Evolutionary conservation across 1,284 basidiomycete species (phyloP).

Genomic region (Fomitopsis schrenkii): DNA sequence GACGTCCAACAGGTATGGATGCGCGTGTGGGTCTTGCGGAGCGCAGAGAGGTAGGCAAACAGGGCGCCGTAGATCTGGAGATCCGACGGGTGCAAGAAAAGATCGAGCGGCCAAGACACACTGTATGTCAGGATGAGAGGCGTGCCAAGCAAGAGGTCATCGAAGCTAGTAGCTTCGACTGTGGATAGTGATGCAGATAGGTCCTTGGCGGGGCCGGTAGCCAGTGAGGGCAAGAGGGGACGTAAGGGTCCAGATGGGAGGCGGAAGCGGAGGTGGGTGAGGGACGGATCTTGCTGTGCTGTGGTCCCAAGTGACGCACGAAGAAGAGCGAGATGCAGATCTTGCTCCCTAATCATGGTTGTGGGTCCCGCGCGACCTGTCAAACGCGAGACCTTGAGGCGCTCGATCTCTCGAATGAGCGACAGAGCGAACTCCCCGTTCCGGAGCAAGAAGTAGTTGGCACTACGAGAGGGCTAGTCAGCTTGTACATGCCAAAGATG

Average conservation of each 20-base stretch:
- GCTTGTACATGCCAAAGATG: not conserved
- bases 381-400: slow-evolving; percentile 71
- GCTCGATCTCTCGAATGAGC: slow-evolving; percentile 78
- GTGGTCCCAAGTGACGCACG: slow-evolving; percentile 82
- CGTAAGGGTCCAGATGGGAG: slow-evolving; percentile 77
- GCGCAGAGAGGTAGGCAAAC: slow-evolving; percentile 79
- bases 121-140: slow-evolving; percentile 65
- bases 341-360: slow-evolving; percentile 82
- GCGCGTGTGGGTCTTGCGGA: slow-evolving; percentile 78
- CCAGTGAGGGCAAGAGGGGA: slow-evolving; percentile 70
- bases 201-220: slow-evolving; percentile 28
- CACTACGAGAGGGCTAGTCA: slow-evolving; percentile 36
- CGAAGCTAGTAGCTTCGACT: slow-evolving; percentile 52
- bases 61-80: slow-evolving; percentile 72
- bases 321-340: slow-evolving; percentile 76
- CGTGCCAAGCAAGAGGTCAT: slow-evolving; percentile 76
- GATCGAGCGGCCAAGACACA: slow-evolving; percentile 83
- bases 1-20: slow-evolving; percentile 81
- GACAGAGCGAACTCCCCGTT: slow-evolving; percentile 76
- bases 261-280: slow-evolving; percentile 67
- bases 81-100: slow-evolving; percentile 79
- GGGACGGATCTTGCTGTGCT: slow-evolving; percentile 74
- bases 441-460: slow-evolving; percentile 82
- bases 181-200: slow-evolving; percentile 29
- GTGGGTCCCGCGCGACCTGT: slow-evolving; percentile 59